Conservation (phyloP, 352 stramenopile genomes). For the Lagenidium giganteum region DNA sequence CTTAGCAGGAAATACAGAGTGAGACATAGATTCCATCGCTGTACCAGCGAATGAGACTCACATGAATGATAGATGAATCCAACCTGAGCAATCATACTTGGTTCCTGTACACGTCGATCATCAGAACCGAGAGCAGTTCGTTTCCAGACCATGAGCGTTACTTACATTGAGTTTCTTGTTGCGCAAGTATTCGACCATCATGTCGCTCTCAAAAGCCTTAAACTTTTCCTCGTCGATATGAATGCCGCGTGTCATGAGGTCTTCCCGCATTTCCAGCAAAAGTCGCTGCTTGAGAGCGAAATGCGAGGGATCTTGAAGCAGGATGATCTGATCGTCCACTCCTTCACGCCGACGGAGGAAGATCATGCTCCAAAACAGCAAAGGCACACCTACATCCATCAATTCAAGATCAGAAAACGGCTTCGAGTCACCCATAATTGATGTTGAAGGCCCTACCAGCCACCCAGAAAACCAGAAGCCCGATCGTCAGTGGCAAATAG, state of each 20-base stretch:
- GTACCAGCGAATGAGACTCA: slow-evolving; percentile 16
- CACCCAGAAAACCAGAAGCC: slow-evolving; percentile 52
- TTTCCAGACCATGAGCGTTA: background rate
- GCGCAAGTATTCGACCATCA: slow-evolving; percentile 49
- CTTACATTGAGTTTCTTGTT: slow-evolving; percentile 49
- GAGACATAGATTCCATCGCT: too few species aligned
- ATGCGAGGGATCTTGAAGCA: slow-evolving; percentile 35
- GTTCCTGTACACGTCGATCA: slow-evolving; percentile 40
- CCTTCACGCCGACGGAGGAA: slow-evolving; percentile 41
- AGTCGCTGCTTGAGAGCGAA: slow-evolving; percentile 35
- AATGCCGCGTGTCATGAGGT: slow-evolving; percentile 33
- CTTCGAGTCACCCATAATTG: background rate
- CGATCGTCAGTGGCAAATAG: slow-evolving; percentile 44
- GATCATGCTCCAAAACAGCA: slow-evolving; percentile 71
- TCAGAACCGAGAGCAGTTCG: background rate
- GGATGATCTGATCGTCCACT: slow-evolving; percentile 39
- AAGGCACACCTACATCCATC: slow-evolving; percentile 37
- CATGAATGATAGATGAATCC: slow-evolving; percentile 80
- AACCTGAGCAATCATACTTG: slow-evolving; percentile 67
- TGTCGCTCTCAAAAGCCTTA: slow-evolving; percentile 36
- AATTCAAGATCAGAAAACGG: background rate
- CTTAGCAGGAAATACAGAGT: slow-evolving; percentile 12
- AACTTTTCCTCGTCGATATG: slow-evolving; percentile 43
- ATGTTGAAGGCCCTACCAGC: slow-evolving; percentile 27
- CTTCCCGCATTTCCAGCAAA: slow-evolving; percentile 37